Conservation (phyloP, 2,329 filamentous ascomycete genomes). For the Colletotrichum spaethianum region DNA sequence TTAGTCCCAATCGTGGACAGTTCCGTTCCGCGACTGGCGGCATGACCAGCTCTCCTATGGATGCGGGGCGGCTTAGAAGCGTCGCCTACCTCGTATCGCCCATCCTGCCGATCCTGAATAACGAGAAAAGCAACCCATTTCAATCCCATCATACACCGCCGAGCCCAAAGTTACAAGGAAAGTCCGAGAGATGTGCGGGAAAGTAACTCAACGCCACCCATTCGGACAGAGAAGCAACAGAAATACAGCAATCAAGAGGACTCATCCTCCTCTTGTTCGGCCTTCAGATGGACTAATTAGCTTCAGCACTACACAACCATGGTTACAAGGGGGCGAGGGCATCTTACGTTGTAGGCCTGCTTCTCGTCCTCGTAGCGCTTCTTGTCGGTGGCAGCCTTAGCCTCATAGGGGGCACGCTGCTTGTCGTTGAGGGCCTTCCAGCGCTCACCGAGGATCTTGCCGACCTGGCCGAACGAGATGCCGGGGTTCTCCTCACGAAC, state of each 20-base stretch:
- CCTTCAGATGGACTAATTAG: conserved; percentile 59
- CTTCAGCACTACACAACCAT: conserved; percentile 32
- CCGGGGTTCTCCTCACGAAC: conserved; percentile 98
- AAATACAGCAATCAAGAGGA: conserved; percentile 53
- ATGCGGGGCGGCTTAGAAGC: conserved; percentile 17
- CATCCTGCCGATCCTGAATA: conserved; percentile 30
- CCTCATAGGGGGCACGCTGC: conserved; percentile 94
- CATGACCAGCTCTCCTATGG: conserved; percentile 17
- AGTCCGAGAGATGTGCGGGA: conserved; percentile 26
- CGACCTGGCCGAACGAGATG: conserved; percentile 97
- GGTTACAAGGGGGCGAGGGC: background rate
- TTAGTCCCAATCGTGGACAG: conserved; percentile 17
- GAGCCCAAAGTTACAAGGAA: conserved; percentile 48
- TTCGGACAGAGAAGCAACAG: conserved; percentile 33
- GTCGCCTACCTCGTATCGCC: conserved; percentile 15
- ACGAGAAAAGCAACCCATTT: conserved; percentile 41
- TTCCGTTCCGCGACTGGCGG: conserved; percentile 12
- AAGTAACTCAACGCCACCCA: conserved; percentile 21
- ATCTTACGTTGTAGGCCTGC: conserved; percentile 87
- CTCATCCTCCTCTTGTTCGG: conserved; percentile 71
- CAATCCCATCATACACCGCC: conserved; percentile 60
- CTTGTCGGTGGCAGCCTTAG: conserved; percentile 97
- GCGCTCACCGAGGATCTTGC: conserved; percentile 97
- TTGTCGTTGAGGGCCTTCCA: conserved; percentile 98
- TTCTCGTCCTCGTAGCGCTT: conserved; percentile 99